A percentile compares a stretch with the other conserved stretches of the same genome.
Evolutionary conservation across 139 green algal genomes (phyloP).

Genomic region (Zygnema cylindricum): DNA sequence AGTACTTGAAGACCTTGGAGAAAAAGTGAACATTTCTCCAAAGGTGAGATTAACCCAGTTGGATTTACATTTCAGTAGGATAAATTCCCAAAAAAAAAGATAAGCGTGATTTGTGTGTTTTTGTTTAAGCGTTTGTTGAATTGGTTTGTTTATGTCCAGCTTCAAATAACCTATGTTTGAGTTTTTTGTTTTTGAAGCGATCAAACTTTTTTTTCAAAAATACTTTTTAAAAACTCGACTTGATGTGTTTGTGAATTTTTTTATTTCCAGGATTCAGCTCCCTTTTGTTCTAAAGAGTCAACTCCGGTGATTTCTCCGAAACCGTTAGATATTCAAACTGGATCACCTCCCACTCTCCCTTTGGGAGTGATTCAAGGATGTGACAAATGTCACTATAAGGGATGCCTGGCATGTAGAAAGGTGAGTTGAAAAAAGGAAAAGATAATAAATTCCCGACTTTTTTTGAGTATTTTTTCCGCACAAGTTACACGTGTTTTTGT

Average conservation of each 20-base stretch:
- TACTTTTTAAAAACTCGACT: not conserved
- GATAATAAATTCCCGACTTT: not conserved
- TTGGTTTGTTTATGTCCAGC: too few relatives aligned
- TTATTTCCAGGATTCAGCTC: not conserved
- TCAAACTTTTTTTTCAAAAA: not conserved
- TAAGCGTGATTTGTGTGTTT: not conserved
- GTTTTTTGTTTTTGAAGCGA: not conserved
- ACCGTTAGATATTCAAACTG: too few relatives aligned
- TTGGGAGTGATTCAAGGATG: slow-evolving; percentile 27
- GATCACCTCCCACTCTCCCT: not conserved
- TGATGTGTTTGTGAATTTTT: not conserved
- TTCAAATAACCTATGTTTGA: too few relatives aligned
- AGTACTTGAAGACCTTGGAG: not conserved
- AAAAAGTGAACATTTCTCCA: not conserved
- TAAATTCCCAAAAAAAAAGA: not conserved
- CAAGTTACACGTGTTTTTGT: not conserved
- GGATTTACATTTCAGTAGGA: too few relatives aligned
- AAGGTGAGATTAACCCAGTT: not conserved
- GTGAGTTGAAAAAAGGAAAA: too few relatives aligned
- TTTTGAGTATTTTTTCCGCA: not conserved
- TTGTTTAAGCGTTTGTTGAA: not conserved
- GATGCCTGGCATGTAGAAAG: slow-evolving; percentile 17
- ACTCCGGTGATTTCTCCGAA: not conserved
- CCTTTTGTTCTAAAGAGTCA: not conserved
- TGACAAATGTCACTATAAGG: not conserved